Conservation (phyloP, 331 rosid species). For the Rosa hybrid region DNA sequence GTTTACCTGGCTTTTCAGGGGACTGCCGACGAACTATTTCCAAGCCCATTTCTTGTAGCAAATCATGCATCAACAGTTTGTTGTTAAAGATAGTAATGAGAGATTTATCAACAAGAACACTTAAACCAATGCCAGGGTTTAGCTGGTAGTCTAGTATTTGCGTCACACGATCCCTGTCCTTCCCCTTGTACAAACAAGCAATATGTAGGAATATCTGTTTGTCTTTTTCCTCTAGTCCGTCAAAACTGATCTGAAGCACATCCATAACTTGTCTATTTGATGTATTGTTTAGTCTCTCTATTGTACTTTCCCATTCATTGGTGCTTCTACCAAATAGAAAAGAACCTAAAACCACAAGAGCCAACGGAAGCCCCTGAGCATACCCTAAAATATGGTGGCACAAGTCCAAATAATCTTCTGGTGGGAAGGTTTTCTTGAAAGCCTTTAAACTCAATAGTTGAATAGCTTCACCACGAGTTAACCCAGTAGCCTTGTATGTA, state of each 20-base stretch:
- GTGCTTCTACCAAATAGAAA: no score
- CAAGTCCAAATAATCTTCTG: no score
- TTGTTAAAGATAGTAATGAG: neutral
- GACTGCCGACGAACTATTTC: neutral
- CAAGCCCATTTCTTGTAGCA: neutral
- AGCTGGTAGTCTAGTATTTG: neutral
- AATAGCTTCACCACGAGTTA: no score
- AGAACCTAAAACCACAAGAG: no score
- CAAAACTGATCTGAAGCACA: neutral
- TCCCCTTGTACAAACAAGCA: neutral
- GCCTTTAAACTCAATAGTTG: no score
- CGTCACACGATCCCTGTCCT: neutral
- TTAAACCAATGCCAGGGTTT: neutral
- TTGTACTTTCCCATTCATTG: slow-evolving; percentile 32
- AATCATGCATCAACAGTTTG: neutral
- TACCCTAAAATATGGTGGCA: no score
- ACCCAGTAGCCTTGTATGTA: no score
- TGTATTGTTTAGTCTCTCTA: neutral
- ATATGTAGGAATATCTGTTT: neutral
- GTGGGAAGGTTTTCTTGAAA: no score
- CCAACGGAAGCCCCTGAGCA: no score
- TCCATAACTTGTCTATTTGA: neutral
- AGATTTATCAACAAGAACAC: neutral
- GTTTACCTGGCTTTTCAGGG: neutral
- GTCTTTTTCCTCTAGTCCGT: neutral